A percentile compares a stretch with the other conserved stretches of the same genome.
Evolutionary conservation across 192 early-diverging fungal species (phyloP).

Genomic region (Phlyctochytrium planicorne): DNA sequence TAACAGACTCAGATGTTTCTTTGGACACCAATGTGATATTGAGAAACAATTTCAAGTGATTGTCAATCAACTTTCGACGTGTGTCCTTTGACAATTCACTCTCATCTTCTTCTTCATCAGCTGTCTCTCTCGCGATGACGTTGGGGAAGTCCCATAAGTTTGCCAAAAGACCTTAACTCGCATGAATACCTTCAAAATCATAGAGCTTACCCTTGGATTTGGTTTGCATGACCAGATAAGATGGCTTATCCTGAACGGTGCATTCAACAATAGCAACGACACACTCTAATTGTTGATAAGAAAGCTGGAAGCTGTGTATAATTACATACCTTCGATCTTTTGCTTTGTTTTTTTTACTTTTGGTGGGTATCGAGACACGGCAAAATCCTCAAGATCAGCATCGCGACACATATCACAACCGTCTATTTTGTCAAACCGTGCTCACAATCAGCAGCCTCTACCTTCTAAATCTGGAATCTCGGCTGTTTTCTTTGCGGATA

Average conservation of each 20-base stretch:
- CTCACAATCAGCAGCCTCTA: too few species aligned
- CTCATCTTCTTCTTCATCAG: background rate
- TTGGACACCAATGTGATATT: constrained; percentile 24
- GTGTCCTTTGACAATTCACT: constrained; percentile 18
- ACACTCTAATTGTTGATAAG: constrained; percentile 46
- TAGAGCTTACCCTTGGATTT: constrained; percentile 39
- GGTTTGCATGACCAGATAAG: constrained; percentile 56
- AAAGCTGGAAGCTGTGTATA: background rate
- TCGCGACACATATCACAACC: constrained; percentile 37
- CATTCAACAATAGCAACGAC: constrained; percentile 56
- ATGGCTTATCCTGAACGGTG: constrained; percentile 18
- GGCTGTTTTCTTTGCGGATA: background rate
- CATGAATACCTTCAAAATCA: background rate
- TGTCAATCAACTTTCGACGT: constrained; percentile 15
- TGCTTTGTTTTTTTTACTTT: constrained; percentile 60
- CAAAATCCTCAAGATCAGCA: constrained; percentile 31
- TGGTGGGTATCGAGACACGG: constrained; percentile 52
- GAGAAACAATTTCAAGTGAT: constrained; percentile 10
- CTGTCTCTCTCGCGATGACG: constrained; percentile 11
- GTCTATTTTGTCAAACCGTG: constrained; percentile 15
- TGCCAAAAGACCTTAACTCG: constrained; percentile 52
- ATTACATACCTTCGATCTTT: constrained; percentile 55
- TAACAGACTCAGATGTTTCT: constrained; percentile 15
- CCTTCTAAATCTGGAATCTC: background rate
- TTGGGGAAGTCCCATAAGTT: constrained; percentile 78